phyloP scores from a whole-genome alignment of 2,329 filamentous ascomycete genomes.

The Bimuria novae-zelandiae region DNA sequence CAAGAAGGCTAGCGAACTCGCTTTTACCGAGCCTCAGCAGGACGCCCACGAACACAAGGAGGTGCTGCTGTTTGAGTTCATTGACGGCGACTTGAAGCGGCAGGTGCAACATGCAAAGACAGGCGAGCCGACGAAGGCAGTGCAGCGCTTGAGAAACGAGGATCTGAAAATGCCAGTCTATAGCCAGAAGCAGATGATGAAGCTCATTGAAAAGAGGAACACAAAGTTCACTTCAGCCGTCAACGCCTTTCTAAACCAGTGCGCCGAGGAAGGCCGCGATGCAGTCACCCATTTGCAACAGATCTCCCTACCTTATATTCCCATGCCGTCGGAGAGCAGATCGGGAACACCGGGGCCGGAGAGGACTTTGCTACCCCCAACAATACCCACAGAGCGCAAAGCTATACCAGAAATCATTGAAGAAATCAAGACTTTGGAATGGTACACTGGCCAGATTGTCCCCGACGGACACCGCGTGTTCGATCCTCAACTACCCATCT shows the following conservation, averaged over 20 bases:
- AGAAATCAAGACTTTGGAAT: constrained; percentile 79
- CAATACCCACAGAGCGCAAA: constrained; percentile 80
- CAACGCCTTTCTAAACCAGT: constrained; percentile 76
- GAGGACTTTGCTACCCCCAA: constrained; percentile 61
- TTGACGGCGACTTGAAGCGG: constrained; percentile 87
- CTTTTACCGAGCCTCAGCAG: constrained; percentile 41
- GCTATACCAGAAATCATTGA: constrained; percentile 81
- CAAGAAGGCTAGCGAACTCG: constrained; percentile 55
- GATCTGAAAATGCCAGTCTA: constrained; percentile 89
- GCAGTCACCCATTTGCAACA: constrained; percentile 68
- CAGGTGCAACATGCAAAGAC: constrained; percentile 75
- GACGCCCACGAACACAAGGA: constrained; percentile 59
- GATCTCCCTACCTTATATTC: constrained; percentile 65
- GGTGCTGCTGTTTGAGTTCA: constrained; percentile 87
- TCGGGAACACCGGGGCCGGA: constrained; percentile 49
- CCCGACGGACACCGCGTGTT: constrained; percentile 91
- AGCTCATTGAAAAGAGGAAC: constrained; percentile 87
- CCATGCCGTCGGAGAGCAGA: constrained; percentile 58
- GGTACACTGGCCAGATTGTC: constrained; percentile 93
- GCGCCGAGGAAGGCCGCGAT: constrained; percentile 66
- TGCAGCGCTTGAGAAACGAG: constrained; percentile 72
- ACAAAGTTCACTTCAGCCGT: constrained; percentile 78
- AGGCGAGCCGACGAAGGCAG: constrained; percentile 71
- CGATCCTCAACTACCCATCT: constrained; percentile 79
- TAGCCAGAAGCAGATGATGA: constrained; percentile 89